phyloP scores from a whole-genome alignment of 2,329 filamentous ascomycete species.

The Coniochaeta sp. region DNA sequence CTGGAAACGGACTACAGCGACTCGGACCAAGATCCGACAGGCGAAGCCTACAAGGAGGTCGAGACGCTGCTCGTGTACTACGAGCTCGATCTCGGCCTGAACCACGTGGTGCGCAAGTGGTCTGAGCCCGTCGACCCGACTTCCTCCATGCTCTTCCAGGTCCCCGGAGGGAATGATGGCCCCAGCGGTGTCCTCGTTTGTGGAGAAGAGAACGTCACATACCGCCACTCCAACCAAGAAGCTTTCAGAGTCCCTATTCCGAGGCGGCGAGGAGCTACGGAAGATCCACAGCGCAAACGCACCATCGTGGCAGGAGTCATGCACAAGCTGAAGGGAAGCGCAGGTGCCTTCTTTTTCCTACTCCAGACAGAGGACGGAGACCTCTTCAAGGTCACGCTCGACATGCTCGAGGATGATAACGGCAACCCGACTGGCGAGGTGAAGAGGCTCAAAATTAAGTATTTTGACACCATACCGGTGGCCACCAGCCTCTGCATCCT shows the following conservation, averaged over 20 bases:
- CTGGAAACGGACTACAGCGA: slow-evolving; percentile 92
- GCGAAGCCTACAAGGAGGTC: slow-evolving; percentile 69
- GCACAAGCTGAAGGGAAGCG: slow-evolving; percentile 81
- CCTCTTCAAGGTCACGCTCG: slow-evolving; percentile 90
- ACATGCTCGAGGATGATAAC: slow-evolving; percentile 77
- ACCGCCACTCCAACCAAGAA: slow-evolving; percentile 92
- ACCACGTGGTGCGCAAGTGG: slow-evolving; percentile 97
- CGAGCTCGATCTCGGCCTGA: slow-evolving; percentile 90
- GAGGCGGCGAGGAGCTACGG: slow-evolving; percentile 75
- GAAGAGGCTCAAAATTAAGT: slow-evolving; percentile 81
- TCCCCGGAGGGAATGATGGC: slow-evolving; percentile 87
- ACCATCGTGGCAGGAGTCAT: slow-evolving; percentile 87
- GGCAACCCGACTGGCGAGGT: slow-evolving; percentile 78
- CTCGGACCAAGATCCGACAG: slow-evolving; percentile 83
- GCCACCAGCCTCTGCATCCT: slow-evolving; percentile 84
- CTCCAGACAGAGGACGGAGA: slow-evolving; percentile 97
- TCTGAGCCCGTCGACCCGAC: slow-evolving; percentile 87
- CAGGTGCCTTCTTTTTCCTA: slow-evolving; percentile 92
- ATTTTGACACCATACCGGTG: slow-evolving; percentile 92
- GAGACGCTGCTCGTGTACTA: slow-evolving; percentile 96
- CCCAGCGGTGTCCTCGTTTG: slow-evolving; percentile 95
- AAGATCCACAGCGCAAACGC: slow-evolving; percentile 87
- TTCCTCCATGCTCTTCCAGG: slow-evolving; percentile 85
- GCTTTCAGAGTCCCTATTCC: slow-evolving; percentile 86
- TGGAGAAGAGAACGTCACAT: slow-evolving; percentile 89